These are phyloP conservation scores for Setomelanomma holmii DNA, from an alignment of 2,329 filamentous ascomycete genomes.

Conservation along the genomic window DNA sequence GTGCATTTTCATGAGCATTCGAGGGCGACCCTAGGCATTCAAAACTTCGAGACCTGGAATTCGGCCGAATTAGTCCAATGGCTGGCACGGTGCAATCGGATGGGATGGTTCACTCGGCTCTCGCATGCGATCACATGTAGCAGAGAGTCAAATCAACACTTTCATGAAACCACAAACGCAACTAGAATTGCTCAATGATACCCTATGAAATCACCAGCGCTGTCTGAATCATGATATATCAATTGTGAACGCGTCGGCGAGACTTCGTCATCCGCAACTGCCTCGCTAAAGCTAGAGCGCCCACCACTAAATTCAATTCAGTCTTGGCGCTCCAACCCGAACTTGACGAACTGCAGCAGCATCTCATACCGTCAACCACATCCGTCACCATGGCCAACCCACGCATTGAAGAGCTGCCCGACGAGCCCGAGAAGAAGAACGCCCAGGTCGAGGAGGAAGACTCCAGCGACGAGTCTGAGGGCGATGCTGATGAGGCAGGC, in stretches of 20 bases:
- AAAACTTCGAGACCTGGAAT: conserved; percentile 48
- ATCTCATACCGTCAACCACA: conserved; percentile 32
- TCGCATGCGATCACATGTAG: conserved; percentile 49
- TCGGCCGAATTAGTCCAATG: conserved; percentile 46
- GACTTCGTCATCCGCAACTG: conserved; percentile 13
- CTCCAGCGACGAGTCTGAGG: conserved; percentile 77
- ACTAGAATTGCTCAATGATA: conserved; percentile 46
- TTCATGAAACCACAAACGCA: conserved; percentile 48
- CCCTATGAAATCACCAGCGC: conserved; percentile 26
- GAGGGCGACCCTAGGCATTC: conserved; percentile 47
- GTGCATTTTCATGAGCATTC: conserved; percentile 49
- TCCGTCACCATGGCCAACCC: conserved; percentile 87
- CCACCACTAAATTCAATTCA: conserved; percentile 29
- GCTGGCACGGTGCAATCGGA: conserved; percentile 51
- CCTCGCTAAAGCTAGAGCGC: conserved; percentile 37
- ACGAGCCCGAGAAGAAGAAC: conserved; percentile 81
- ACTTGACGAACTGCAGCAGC: conserved; percentile 20
- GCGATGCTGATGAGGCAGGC: conserved; percentile 67
- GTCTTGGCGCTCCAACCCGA: conserved; percentile 24
- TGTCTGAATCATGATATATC: neutral
- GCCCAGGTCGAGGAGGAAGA: conserved; percentile 76
- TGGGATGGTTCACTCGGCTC: conserved; percentile 49
- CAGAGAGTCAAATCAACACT: conserved; percentile 48
- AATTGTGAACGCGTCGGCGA: conserved; percentile 6
- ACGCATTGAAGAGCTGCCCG: conserved; percentile 95